Conservation (phyloP, 1,284 basidiomycete genomes). For the Ceratobasidium sp. region DNA sequence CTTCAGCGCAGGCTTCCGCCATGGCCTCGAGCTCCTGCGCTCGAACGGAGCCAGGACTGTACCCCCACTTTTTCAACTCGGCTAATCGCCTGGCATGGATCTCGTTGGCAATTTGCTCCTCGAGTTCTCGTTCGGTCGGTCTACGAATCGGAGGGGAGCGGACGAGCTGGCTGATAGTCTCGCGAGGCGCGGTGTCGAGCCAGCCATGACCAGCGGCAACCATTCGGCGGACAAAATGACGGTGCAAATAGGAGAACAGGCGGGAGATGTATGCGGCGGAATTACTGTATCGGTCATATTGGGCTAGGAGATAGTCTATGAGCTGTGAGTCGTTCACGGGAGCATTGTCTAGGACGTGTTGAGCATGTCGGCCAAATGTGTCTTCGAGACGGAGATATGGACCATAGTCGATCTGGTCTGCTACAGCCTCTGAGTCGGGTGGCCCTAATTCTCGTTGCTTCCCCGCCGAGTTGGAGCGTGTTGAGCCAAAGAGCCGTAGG, state of each 20-base stretch:
- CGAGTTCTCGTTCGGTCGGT: slow-evolving; percentile 14
- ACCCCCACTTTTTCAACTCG: slow-evolving; percentile 41
- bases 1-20: slow-evolving; percentile 40
- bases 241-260: slow-evolving; percentile 42
- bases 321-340: slow-evolving; percentile 24
- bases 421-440: slow-evolving; percentile 6
- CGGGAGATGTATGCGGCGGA: slow-evolving; percentile 40
- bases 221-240: slow-evolving; percentile 41
- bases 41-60: not conserved
- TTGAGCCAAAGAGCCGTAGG: slow-evolving; percentile 5
- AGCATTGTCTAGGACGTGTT: not conserved
- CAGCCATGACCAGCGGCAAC: slow-evolving; percentile 41
- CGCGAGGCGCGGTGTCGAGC: slow-evolving; percentile 28
- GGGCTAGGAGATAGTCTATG: slow-evolving; percentile 14
- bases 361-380: slow-evolving; percentile 20
- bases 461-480: slow-evolving; percentile 8
- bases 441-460: slow-evolving; percentile 6
- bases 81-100: slow-evolving; percentile 35
- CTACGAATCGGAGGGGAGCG: slow-evolving; percentile 12
- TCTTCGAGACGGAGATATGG: slow-evolving; percentile 27
- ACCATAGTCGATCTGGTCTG: slow-evolving; percentile 23
- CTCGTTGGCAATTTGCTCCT: slow-evolving; percentile 19
- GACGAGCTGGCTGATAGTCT: slow-evolving; percentile 24
- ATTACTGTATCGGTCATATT: slow-evolving; percentile 30
- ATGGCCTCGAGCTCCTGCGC: slow-evolving; percentile 7